These are phyloP conservation scores for Starmerella floricola DNA, from an alignment of 805 yeast genomes.

Conservation along the genomic window DNA sequence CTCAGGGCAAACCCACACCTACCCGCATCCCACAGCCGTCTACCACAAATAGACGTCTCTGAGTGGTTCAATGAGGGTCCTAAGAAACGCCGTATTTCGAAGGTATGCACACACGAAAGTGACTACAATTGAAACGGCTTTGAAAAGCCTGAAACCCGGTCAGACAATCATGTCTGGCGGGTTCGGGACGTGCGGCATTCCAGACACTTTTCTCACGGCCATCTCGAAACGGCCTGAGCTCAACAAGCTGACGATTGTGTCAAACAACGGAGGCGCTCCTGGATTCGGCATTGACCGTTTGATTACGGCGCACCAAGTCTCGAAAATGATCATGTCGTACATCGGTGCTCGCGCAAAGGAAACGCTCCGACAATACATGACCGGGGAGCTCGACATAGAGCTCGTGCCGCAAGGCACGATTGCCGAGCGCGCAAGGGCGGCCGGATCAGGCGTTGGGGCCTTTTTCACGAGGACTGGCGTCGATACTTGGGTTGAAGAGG, in stretches of 20 bases:
- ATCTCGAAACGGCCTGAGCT: slow-evolving; percentile 29
- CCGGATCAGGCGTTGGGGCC: slow-evolving; percentile 41
- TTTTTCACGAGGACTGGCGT: slow-evolving; percentile 40
- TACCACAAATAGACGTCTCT: too few relatives aligned
- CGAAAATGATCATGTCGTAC: slow-evolving; percentile 37
- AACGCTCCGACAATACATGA: slow-evolving; percentile 33
- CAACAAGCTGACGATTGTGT: slow-evolving; percentile 34
- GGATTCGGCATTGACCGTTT: slow-evolving; percentile 35
- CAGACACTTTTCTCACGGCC: slow-evolving; percentile 36
- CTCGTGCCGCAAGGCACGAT: slow-evolving; percentile 42
- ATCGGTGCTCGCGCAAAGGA: slow-evolving; percentile 33
- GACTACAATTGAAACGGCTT: slow-evolving; percentile 18
- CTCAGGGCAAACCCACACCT: too few relatives aligned
- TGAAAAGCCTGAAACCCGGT: slow-evolving; percentile 21
- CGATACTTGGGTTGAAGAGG: slow-evolving; percentile 43
- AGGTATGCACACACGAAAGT: slow-evolving; percentile 16
- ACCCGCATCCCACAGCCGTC: too few relatives aligned
- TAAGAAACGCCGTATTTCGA: not conserved
- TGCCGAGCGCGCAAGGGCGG: slow-evolving; percentile 40
- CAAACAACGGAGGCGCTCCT: slow-evolving; percentile 41
- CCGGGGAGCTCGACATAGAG: slow-evolving; percentile 37
- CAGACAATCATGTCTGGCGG: slow-evolving; percentile 39
- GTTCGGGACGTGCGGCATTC: slow-evolving; percentile 39
- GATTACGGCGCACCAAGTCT: slow-evolving; percentile 34
- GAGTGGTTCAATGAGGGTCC: too few relatives aligned